These are phyloP conservation scores for Acacia crassicarpa DNA, from an alignment of 306 rosid genomes.

Conservation along the genomic window DNA sequence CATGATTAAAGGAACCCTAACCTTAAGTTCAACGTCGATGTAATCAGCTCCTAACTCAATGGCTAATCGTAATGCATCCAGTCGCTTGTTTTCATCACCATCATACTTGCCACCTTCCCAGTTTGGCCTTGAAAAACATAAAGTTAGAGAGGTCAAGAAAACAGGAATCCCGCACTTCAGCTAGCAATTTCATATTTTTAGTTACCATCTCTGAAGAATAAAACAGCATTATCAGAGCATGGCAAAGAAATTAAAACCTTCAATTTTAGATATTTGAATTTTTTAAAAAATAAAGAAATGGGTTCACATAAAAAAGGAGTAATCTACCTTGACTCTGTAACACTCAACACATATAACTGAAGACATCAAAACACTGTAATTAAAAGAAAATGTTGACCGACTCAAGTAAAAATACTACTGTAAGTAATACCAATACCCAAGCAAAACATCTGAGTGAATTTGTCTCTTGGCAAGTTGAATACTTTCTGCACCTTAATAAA, in stretches of 20 bases:
- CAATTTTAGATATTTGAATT: background rate
- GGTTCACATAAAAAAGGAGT: background rate
- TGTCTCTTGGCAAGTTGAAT: background rate
- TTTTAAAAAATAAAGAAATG: background rate
- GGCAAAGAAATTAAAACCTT: background rate
- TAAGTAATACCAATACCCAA: background rate
- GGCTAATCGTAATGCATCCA: constrained; percentile 67
- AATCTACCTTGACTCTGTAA: background rate
- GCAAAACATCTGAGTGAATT: background rate
- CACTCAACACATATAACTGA: background rate
- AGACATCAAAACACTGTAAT: background rate
- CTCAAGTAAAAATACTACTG: background rate
- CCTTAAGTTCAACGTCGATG: constrained; percentile 88
- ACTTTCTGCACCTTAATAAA: background rate
- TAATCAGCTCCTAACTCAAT: constrained; percentile 85
- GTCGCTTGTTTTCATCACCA: constrained; percentile 74
- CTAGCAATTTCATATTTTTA: background rate
- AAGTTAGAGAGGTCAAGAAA: constrained; percentile 12
- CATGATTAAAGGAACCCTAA: constrained; percentile 28
- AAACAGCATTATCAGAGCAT: background rate
- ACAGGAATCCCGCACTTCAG: background rate
- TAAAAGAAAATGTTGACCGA: background rate
- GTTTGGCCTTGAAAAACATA: constrained; percentile 55
- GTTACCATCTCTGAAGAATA: background rate
- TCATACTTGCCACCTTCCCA: constrained; percentile 91